phyloP scores from a whole-genome alignment of 1,139 yeast species.

The Arxiozyma slooffiae region DNA sequence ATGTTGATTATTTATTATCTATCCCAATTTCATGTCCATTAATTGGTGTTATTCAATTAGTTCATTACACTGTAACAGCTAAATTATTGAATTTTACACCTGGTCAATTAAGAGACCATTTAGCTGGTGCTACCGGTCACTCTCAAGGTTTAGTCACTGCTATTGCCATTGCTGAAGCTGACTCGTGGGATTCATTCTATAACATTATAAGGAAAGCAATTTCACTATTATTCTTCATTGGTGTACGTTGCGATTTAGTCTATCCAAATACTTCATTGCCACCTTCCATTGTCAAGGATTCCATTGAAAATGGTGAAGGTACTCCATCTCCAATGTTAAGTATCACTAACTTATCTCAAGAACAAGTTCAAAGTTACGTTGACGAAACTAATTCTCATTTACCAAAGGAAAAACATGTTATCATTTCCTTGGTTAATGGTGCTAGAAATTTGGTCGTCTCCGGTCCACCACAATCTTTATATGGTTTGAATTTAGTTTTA shows the following conservation, averaged over 20 bases:
- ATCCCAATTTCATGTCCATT: conserved; percentile 95
- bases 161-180: conserved; percentile 77
- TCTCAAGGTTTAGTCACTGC: conserved; percentile 97
- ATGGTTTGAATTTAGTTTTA: conserved; percentile 84
- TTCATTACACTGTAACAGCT: conserved; percentile 85
- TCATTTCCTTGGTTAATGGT: conserved; percentile 85
- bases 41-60: conserved; percentile 88
- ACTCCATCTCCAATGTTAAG: conserved; percentile 96
- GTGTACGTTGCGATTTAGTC: conserved; percentile 79
- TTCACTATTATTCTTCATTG: conserved; percentile 80
- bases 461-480: conserved; percentile 98
- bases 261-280: conserved; percentile 93
- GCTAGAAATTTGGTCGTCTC: conserved; percentile 91
- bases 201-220: conserved; percentile 67
- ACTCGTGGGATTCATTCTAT: conserved; percentile 76
- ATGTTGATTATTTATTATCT: conserved; percentile 73
- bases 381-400: conserved; percentile 85
- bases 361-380: conserved; percentile 70
- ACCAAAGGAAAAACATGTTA: conserved; percentile 84
- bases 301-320: conserved; percentile 91
- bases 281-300: conserved; percentile 87
- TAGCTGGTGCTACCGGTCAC: conserved; percentile 91
- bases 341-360: conserved; percentile 72
- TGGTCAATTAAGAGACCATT: conserved; percentile 64
- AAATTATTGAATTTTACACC: conserved; percentile 80